Conservation (phyloP, 805 yeast genomes). For the Cephaloascus fragrans region DNA sequence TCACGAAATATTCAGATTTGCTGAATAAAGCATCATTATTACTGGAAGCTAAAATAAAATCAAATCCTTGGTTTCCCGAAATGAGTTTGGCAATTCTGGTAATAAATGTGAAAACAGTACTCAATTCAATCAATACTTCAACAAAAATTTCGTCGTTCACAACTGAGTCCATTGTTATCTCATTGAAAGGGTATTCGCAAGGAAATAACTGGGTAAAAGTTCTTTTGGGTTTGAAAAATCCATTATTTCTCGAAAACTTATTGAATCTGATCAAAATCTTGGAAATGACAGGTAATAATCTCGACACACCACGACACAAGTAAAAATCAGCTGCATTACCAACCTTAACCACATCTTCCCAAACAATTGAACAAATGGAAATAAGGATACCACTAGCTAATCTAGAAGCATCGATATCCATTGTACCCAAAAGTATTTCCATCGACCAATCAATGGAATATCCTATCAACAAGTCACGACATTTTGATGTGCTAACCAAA, state of each 20-base stretch:
- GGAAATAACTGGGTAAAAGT: constrained; percentile 67
- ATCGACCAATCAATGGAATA: constrained; percentile 46
- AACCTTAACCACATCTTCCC: constrained; percentile 20
- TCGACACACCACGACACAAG: constrained; percentile 36
- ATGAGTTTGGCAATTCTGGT: constrained; percentile 37
- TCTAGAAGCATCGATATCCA: constrained; percentile 51
- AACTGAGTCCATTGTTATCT: constrained; percentile 60
- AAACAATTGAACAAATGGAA: constrained; percentile 31
- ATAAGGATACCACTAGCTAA: constrained; percentile 52
- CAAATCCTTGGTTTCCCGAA: constrained; percentile 32
- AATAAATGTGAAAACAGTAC: constrained; percentile 48
- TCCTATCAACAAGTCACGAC: constrained; percentile 30
- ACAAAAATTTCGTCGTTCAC: constrained; percentile 61
- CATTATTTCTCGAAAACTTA: constrained; percentile 35
- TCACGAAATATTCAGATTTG: constrained; percentile 28
- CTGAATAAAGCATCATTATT: constrained; percentile 28
- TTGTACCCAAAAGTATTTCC: constrained; percentile 39
- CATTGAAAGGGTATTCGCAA: constrained; percentile 50
- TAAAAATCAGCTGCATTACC: constrained; percentile 20
- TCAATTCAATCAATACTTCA: constrained; percentile 63
- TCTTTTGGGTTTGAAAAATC: constrained; percentile 47
- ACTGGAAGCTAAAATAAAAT: constrained; percentile 24
- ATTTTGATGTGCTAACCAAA: constrained; percentile 15
- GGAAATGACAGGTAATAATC: constrained; percentile 46
- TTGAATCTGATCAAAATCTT: constrained; percentile 41